phyloP scores from a whole-genome alignment of 768 basidiomycete species.

The Aureoboletus auriporus region DNA sequence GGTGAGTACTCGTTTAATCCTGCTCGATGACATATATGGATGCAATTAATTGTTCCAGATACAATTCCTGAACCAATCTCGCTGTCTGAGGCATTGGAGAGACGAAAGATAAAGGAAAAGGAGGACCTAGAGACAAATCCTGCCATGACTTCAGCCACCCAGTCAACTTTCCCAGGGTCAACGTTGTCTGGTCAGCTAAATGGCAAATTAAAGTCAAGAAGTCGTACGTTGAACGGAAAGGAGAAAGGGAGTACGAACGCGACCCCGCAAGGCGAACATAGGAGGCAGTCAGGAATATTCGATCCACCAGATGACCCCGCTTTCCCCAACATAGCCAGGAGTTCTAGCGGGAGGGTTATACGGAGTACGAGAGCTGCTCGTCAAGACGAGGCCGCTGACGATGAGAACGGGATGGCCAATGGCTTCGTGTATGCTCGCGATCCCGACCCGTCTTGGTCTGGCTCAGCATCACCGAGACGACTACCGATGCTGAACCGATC shows the following conservation, averaged over 20 bases:
- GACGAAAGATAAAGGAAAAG: constrained; percentile 49
- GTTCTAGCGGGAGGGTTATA: constrained; percentile 27
- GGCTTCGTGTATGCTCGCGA: constrained; percentile 18
- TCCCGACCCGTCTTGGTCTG: constrained; percentile 22
- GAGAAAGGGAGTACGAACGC: constrained; percentile 30
- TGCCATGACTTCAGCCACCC: constrained; percentile 38
- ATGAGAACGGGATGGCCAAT: constrained; percentile 18
- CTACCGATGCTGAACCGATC: constrained; percentile 8
- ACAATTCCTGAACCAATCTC: constrained; percentile 63
- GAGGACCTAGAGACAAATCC: constrained; percentile 59
- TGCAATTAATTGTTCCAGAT: constrained; percentile 37
- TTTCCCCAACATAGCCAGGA: constrained; percentile 22
- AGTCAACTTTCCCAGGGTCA: constrained; percentile 24
- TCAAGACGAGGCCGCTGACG: constrained; percentile 25
- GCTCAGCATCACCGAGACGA: constrained; percentile 23
- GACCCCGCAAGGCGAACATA: constrained; percentile 23
- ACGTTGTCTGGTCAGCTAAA: constrained; percentile 19
- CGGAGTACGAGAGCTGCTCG: constrained; percentile 27
- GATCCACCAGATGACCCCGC: constrained; percentile 20
- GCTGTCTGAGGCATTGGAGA: constrained; percentile 54
- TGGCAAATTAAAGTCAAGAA: constrained; percentile 39
- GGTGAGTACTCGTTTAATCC: constrained; percentile 35
- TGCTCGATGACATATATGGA: constrained; percentile 1
- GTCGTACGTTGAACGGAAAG: constrained; percentile 33
- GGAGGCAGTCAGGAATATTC: constrained; percentile 13